phyloP scores from a whole-genome alignment of 2,329 filamentous ascomycete genomes.

The Ilyonectria destructans region DNA sequence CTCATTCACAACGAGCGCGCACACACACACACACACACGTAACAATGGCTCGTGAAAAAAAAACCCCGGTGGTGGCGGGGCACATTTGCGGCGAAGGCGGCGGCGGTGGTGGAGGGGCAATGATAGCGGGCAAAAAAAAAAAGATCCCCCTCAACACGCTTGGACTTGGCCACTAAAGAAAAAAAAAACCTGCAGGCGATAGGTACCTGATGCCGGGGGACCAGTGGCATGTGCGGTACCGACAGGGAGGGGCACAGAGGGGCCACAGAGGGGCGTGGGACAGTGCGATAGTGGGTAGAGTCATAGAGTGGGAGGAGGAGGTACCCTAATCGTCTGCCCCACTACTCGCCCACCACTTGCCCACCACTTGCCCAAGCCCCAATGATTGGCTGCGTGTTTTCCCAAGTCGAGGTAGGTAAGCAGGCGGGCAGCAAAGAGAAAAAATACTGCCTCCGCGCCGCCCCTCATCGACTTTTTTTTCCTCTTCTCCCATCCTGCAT shows the following conservation, averaged over 20 bases:
- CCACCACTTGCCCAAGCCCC: conserved; percentile 24
- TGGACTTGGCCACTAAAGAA: conserved; percentile 1
- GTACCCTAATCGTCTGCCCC: conserved; percentile 50
- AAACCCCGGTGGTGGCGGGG: conserved; percentile 25
- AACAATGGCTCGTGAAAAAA: conserved; percentile 20
- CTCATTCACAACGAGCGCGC: not conserved
- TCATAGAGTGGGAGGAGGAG: conserved; percentile 22
- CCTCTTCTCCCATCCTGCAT: conserved; percentile 52
- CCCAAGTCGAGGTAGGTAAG: conserved; percentile 50
- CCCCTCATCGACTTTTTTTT: conserved; percentile 61
- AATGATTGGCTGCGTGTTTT: conserved; percentile 46
- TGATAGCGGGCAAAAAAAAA: conserved; percentile 9
- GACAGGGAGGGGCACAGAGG: not conserved
- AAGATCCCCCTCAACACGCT: not conserved
- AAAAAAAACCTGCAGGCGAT: conserved; percentile 16
- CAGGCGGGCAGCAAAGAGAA: conserved; percentile 53
- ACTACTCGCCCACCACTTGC: conserved; percentile 42
- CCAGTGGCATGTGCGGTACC: conserved; percentile 12
- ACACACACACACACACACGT: conserved; percentile 1
- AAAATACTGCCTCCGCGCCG: conserved; percentile 55
- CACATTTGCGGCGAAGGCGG: conserved; percentile 21
- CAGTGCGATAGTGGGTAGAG: not conserved
- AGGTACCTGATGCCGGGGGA: not conserved
- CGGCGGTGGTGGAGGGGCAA: conserved; percentile 29
- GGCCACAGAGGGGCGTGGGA: not conserved